Evolutionary conservation across 768 basidiomycete genomes (phyloP).

Genomic region (Tephrocybe sp.): DNA sequence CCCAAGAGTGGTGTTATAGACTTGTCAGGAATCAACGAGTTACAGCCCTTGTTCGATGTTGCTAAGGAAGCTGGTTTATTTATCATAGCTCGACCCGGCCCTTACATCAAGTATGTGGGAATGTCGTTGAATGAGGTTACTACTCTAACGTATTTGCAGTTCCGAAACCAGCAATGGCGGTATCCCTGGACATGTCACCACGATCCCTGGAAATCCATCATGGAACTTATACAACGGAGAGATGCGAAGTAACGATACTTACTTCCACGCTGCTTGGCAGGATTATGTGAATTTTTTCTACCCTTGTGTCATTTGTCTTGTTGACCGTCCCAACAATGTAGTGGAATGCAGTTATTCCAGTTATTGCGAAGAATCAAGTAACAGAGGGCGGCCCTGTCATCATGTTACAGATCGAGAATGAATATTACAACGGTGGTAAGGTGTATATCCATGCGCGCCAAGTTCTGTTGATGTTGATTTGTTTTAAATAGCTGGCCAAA

Average conservation of each 20-base stretch:
- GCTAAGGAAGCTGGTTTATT: conserved; percentile 16
- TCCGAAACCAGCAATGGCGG: conserved; percentile 15
- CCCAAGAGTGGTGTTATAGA: conserved; percentile 15
- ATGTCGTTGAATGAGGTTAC: neutral
- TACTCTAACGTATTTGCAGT: neutral
- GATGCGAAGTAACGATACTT: conserved; percentile 17
- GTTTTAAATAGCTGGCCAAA: conserved; percentile 13
- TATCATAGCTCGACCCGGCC: conserved; percentile 16
- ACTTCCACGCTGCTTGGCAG: conserved; percentile 17
- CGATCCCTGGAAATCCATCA: conserved; percentile 14
- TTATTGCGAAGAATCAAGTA: conserved; percentile 16
- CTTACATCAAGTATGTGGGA: conserved; percentile 13
- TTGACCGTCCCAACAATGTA: neutral
- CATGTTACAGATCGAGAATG: conserved; percentile 16
- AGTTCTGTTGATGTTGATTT: neutral
- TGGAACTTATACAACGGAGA: conserved; percentile 18
- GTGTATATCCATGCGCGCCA: neutral
- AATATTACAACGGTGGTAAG: conserved; percentile 17
- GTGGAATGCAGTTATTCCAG: conserved; percentile 16
- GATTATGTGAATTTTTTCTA: conserved; percentile 9
- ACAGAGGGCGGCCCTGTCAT: conserved; percentile 15
- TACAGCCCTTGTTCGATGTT: conserved; percentile 17
- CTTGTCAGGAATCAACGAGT: conserved; percentile 15
- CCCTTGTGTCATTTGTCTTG: neutral
- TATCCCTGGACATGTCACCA: conserved; percentile 15